Conservation (phyloP, 495 filamentous ascomycete genomes). For the Aspergillus affinis region DNA sequence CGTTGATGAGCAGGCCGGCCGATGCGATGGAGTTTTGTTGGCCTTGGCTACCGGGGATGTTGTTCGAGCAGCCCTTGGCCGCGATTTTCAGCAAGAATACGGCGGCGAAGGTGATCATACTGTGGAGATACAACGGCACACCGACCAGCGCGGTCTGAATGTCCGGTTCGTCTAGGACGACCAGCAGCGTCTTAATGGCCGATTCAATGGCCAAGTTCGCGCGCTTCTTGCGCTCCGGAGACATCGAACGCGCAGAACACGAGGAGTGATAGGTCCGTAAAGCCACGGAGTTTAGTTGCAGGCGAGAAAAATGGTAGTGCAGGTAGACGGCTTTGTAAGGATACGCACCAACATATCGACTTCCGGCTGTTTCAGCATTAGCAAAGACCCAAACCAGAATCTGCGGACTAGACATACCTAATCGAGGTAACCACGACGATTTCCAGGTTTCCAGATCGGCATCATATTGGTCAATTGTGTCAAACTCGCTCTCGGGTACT, state of each 20-base stretch:
- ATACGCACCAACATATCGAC: slow-evolving; percentile 52
- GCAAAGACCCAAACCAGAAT: not conserved
- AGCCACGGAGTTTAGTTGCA: slow-evolving; percentile 59
- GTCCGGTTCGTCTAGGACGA: slow-evolving; percentile 51
- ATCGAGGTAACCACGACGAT: slow-evolving; percentile 48
- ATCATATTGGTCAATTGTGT: slow-evolving; percentile 45
- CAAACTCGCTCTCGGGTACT: slow-evolving; percentile 47
- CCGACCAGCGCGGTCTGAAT: slow-evolving; percentile 51
- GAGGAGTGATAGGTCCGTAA: slow-evolving; percentile 54
- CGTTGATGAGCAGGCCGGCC: slow-evolving; percentile 41
- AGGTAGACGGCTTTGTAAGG: slow-evolving; percentile 53
- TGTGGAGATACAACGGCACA: slow-evolving; percentile 53
- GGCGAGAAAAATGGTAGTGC: slow-evolving; percentile 54
- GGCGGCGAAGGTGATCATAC: slow-evolving; percentile 57
- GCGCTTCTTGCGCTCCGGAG: slow-evolving; percentile 50
- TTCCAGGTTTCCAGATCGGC: slow-evolving; percentile 46
- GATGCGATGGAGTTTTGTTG: slow-evolving; percentile 47
- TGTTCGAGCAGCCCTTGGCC: slow-evolving; percentile 42
- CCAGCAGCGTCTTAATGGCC: slow-evolving; percentile 49
- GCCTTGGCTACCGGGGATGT: slow-evolving; percentile 23
- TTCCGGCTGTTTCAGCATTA: slow-evolving; percentile 34
- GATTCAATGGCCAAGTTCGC: slow-evolving; percentile 56
- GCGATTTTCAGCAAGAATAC: slow-evolving; percentile 56
- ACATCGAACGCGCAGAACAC: slow-evolving; percentile 47
- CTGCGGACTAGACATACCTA: slow-evolving; percentile 35